Evolutionary conservation across 164 flowering plant genomes (phyloP).

Genomic region (Aristolochia fimbriata): DNA sequence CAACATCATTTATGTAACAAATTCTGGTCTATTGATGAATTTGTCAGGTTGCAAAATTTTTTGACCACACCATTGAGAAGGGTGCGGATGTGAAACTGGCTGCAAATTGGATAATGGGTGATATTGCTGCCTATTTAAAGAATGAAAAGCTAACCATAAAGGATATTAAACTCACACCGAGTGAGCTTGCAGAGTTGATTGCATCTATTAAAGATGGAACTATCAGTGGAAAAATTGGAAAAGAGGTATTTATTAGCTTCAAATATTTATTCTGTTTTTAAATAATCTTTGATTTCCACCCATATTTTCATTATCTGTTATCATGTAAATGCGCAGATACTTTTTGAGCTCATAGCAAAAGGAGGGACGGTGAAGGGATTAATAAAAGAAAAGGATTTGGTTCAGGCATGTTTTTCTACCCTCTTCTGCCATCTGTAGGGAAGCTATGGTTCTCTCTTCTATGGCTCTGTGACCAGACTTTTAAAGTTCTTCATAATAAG

Average conservation of each 20-base stretch:
- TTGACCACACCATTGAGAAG: constrained; percentile 58
- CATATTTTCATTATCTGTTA: not conserved
- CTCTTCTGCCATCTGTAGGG: not conserved
- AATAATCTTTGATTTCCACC: not conserved
- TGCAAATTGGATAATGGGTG: constrained; percentile 95
- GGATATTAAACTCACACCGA: constrained; percentile 69
- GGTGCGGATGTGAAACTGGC: constrained; percentile 90
- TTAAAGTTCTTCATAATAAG: not conserved
- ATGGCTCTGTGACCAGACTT: not conserved
- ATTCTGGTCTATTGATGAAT: constrained; percentile 6
- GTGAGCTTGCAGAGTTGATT: constrained; percentile 73
- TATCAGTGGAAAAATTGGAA: constrained; percentile 91
- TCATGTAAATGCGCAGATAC: constrained; percentile 37
- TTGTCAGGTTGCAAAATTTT: constrained; percentile 68
- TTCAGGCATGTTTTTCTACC: constrained; percentile 52
- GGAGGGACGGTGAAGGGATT: constrained; percentile 85
- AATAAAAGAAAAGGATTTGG: constrained; percentile 77
- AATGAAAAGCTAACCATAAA: constrained; percentile 61
- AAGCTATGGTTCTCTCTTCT: not conserved
- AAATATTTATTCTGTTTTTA: not conserved
- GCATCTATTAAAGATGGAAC: constrained; percentile 72
- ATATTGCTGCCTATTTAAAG: constrained; percentile 85
- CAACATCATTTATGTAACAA: constrained; percentile 1
- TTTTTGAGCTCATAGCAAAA: constrained; percentile 78
- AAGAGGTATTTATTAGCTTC: constrained; percentile 45